Base-by-base conservation (phyloP, 2,329 filamentous ascomycete species). In the Hymenoscyphus infarciens region DNA sequence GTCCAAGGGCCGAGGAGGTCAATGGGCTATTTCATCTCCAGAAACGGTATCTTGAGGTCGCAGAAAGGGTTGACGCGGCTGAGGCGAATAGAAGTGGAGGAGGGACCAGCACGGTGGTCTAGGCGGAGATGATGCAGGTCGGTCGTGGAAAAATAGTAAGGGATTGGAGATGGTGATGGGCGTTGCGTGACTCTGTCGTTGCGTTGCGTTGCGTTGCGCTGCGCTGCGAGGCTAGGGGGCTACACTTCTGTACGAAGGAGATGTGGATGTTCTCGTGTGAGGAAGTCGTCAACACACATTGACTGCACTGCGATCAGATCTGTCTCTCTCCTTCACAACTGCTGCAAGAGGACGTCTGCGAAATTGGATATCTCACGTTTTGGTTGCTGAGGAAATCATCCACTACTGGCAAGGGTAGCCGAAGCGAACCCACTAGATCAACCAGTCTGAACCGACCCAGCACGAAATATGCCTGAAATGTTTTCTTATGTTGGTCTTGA, bases 11-110 rank as follows among this genome's bases (percentile, higher is more conserved):
- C 68, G 71, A 72, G 71, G 62, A 63, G 62, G 65, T 66, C 61
- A 65, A 68, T 61, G 62, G 65, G 63, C 69, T 72, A 73, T 72
- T 64, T 72, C 71, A 73, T 73, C 66, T 72, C 71, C 64, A 68
- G 63, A 22, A 54, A 42, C 29, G 42, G 27, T 27, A 27, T 22
- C 22, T 27, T 11, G 31, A 11, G 22, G 22, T 25, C 16, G 15
- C 15, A 33, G 10, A 29, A 27, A 58, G 35, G 38, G 33, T 42
- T 33, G 56, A 54, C 27, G 38, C 16, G 42, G 38, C 22, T 38
- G 59, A 53, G 25, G 53, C 35, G 53, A 56, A 27, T 22, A 56
- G 31, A 45, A 45, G 15, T 16, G 49, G 27, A 49, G 31, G 29
- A 49, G 25, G 45, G 19, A 52, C 45, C 19, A 22, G 45, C 19